These are phyloP conservation scores for Exophiala spinifera DNA, from an alignment of 2,329 filamentous ascomycete genomes.

Conservation along the genomic window DNA sequence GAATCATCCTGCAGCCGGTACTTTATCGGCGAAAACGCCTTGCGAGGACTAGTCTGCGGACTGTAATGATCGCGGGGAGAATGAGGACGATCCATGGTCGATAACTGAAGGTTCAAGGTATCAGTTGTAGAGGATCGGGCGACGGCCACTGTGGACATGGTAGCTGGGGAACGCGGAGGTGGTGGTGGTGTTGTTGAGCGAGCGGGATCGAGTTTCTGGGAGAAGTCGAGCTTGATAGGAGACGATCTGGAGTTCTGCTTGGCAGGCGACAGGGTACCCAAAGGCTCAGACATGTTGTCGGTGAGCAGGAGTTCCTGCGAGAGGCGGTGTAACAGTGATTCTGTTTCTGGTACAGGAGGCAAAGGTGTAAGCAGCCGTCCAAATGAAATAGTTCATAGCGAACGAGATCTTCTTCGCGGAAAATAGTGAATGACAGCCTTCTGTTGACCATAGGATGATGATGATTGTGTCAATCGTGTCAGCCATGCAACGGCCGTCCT, in stretches of 20 bases:
- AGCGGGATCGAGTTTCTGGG: slow-evolving; percentile 19
- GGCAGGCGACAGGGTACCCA: slow-evolving; percentile 42
- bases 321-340: slow-evolving; percentile 2
- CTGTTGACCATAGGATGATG: slow-evolving; percentile 4
- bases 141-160: slow-evolving; percentile 12
- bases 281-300: slow-evolving; percentile 38
- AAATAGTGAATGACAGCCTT: too few relatives aligned
- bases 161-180: slow-evolving; percentile 13
- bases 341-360: not conserved
- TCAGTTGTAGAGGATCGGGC: slow-evolving; percentile 23
- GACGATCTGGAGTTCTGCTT: slow-evolving; percentile 40
- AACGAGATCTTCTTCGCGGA: too few relatives aligned
- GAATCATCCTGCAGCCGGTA: slow-evolving; percentile 27
- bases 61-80: slow-evolving; percentile 12
- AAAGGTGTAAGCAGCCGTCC: slow-evolving; percentile 15
- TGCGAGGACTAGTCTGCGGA: slow-evolving; percentile 25
- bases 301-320: slow-evolving; percentile 7
- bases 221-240: slow-evolving; percentile 30
- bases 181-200: slow-evolving; percentile 17
- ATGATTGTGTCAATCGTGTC: slow-evolving; percentile 7
- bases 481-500: slow-evolving; percentile 2
- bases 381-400: slow-evolving; percentile 1
- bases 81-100: slow-evolving; percentile 24
- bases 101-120: slow-evolving; percentile 29
- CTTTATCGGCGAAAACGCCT: slow-evolving; percentile 30